phyloP scores from a whole-genome alignment of 2,329 filamentous ascomycete species.

The Apiospora rasikravindrae region DNA sequence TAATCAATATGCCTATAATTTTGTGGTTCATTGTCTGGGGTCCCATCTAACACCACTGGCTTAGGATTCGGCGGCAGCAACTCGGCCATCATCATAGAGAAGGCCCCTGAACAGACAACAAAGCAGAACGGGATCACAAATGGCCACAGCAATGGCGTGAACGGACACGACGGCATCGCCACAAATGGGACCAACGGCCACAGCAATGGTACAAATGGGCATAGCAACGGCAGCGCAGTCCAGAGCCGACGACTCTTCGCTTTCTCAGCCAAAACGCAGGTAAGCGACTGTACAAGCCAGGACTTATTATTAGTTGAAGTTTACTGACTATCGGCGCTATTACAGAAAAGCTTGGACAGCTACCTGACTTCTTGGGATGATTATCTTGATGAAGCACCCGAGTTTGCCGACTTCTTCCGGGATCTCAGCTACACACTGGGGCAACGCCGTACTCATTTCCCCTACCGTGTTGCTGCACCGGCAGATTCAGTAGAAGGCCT shows the following conservation, averaged over 20 bases:
- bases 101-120: neutral
- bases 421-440: constrained; percentile 37
- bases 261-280: constrained; percentile 25
- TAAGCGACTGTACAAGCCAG: too few species aligned
- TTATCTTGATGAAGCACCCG: constrained; percentile 30
- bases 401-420: constrained; percentile 26
- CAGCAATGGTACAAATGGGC: neutral
- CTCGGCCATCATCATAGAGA: constrained; percentile 29
- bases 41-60: neutral
- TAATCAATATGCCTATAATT: neutral
- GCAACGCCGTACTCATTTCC: constrained; percentile 25
- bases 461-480: neutral
- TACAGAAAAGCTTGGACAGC: too few species aligned
- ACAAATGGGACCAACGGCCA: constrained; percentile 7
- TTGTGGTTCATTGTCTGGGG: neutral
- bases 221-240: constrained; percentile 16
- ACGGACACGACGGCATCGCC: too few species aligned
- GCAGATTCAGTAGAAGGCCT: neutral
- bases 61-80: constrained; percentile 33
- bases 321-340: too few species aligned
- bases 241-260: constrained; percentile 20
- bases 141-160: too few species aligned
- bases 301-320: too few species aligned
- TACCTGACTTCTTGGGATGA: constrained; percentile 23
- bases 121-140: too few species aligned